Percentiles rank a stretch among this genome's conserved stretches.
phyloP scores from a whole-genome alignment of 345 rosid genomes.

The Gossypium bickii region DNA sequence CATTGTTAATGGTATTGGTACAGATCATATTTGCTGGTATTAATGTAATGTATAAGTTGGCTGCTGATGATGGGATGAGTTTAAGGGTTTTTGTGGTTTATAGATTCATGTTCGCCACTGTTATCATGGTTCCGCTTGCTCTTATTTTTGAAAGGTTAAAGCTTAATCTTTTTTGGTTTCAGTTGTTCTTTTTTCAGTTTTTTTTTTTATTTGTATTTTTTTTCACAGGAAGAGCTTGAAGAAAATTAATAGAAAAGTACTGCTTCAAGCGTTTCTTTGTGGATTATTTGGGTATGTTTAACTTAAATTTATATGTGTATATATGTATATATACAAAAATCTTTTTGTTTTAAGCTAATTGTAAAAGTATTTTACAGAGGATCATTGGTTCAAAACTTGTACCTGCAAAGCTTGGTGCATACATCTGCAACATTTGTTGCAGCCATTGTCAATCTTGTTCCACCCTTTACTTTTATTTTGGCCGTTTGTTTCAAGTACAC shows the following conservation, averaged over 20 bases:
- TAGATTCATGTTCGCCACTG: no score
- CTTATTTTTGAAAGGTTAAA: no score
- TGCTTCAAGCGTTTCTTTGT: no score
- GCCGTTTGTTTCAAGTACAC: slow-evolving; percentile 42
- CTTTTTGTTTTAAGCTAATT: background rate
- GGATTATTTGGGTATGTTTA: background rate
- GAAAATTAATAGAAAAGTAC: no score
- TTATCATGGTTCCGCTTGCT: no score
- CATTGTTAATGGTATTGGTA: no score
- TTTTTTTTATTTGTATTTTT: no score
- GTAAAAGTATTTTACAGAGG: slow-evolving; percentile 18
- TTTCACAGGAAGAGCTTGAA: no score
- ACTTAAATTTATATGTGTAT: background rate
- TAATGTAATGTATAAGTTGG: slow-evolving; percentile 28
- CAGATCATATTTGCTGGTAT: slow-evolving; percentile 15
- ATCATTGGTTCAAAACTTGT: slow-evolving; percentile 30
- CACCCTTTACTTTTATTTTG: slow-evolving; percentile 44
- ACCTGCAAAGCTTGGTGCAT: slow-evolving; percentile 36
- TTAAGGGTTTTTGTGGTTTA: slow-evolving; percentile 32
- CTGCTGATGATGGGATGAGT: slow-evolving; percentile 33
- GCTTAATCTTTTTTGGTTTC: no score
- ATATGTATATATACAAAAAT: no score
- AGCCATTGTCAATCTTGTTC: slow-evolving; percentile 27
- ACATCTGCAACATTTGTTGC: slow-evolving; percentile 50
- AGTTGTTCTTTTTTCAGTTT: no score